phyloP scores from a whole-genome alignment of 2,329 filamentous ascomycete genomes.

The Neocatenulostroma microsporum region DNA sequence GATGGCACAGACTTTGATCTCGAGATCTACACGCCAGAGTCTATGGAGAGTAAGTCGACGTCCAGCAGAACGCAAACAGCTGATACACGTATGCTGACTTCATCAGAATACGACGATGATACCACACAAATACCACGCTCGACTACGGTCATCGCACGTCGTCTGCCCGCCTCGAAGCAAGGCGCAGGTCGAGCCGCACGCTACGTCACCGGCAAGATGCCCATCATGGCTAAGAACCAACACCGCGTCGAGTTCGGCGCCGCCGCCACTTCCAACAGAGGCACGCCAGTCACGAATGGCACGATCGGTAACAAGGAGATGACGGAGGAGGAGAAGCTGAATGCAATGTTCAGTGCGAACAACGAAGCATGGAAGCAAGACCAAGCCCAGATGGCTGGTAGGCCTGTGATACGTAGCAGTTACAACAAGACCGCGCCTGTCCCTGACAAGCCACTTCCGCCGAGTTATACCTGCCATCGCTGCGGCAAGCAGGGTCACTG shows the following conservation, averaged over 20 bases:
- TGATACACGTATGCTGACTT: constrained; percentile 16
- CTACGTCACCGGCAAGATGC: constrained; percentile 95
- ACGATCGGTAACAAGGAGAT: constrained; percentile 64
- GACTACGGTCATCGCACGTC: constrained; percentile 82
- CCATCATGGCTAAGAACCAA: constrained; percentile 74
- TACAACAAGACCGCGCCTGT: constrained; percentile 62
- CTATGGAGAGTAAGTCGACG: constrained; percentile 65
- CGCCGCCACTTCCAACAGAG: constrained; percentile 33
- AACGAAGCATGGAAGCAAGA: constrained; percentile 89
- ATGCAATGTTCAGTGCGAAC: constrained; percentile 83
- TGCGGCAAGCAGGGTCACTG: constrained; percentile 96
- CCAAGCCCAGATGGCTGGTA: constrained; percentile 87
- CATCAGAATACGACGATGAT: constrained; percentile 87
- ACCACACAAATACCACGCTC: constrained; percentile 95
- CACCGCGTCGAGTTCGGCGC: constrained; percentile 58
- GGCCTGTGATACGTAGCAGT: constrained; percentile 31
- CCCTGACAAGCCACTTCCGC: constrained; percentile 85
- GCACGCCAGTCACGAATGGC: constrained; percentile 46
- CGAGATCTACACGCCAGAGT: constrained; percentile 86
- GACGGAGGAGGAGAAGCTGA: constrained; percentile 90
- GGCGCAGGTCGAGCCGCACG: constrained; percentile 86
- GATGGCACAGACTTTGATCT: constrained; percentile 96
- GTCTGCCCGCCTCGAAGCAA: constrained; percentile 72
- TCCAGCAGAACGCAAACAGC: background rate
- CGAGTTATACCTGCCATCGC: constrained; percentile 91